phyloP scores from a whole-genome alignment of 495 filamentous ascomycete genomes.

The Glutinoglossum americanum region DNA sequence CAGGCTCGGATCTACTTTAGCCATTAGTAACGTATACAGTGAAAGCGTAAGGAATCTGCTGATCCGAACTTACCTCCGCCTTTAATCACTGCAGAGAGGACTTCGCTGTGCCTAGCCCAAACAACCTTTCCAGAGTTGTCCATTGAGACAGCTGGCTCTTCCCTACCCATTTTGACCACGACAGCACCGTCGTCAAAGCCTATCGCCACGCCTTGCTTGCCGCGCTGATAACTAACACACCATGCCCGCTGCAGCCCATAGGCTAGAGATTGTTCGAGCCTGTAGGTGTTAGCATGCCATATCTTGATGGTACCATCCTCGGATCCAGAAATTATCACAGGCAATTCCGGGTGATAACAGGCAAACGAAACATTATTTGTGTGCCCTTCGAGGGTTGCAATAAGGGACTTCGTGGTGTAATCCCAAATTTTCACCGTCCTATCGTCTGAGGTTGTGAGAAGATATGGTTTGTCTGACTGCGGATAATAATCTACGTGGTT shows the following conservation, averaged over 20 bases:
- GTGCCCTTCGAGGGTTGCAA: conserved; percentile 91
- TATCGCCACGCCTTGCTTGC: conserved; percentile 80
- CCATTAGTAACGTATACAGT: neutral
- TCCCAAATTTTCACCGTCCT: conserved; percentile 71
- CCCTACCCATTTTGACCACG: conserved; percentile 89
- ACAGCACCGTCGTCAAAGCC: conserved; percentile 97
- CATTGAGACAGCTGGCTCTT: conserved; percentile 96
- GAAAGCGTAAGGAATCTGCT: neutral
- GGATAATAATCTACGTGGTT: conserved; percentile 98
- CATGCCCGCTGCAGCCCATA: conserved; percentile 92
- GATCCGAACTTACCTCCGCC: conserved; percentile 33
- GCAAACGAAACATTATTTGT: conserved; percentile 98
- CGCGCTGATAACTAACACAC: conserved; percentile 89
- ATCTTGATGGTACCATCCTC: conserved; percentile 97
- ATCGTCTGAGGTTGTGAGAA: conserved; percentile 90
- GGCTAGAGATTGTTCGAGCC: conserved; percentile 83
- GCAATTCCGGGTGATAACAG: conserved; percentile 91
- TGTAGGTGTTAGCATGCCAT: conserved; percentile 95
- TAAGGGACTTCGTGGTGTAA: conserved; percentile 92
- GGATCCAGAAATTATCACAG: conserved; percentile 95
- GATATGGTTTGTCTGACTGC: conserved; percentile 87
- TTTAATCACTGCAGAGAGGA: conserved; percentile 87
- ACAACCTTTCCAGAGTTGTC: conserved; percentile 86
- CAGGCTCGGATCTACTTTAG: conserved; percentile 37
- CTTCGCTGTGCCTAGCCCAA: conserved; percentile 85